Conservation (phyloP, 1,284 basidiomycete genomes). For the Chalciporus sp. region DNA sequence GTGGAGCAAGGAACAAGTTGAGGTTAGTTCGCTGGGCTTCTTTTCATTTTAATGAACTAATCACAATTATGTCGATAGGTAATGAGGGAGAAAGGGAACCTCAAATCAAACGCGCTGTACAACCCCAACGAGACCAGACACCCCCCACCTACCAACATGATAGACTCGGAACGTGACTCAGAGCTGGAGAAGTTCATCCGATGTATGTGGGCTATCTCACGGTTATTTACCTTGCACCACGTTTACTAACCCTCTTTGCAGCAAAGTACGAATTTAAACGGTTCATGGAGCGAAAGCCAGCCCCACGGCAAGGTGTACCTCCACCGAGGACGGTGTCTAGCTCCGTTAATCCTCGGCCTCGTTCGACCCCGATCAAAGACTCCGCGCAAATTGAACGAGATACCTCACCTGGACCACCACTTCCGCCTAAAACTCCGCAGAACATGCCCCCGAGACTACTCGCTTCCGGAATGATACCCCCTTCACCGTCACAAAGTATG, state of each 20-base stretch:
- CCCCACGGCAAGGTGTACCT: conserved; percentile 43
- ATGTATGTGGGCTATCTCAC: conserved; percentile 39
- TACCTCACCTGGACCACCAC: conserved; percentile 28
- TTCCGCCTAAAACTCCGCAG: conserved; percentile 32
- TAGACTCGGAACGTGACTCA: conserved; percentile 78
- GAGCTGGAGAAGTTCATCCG: conserved; percentile 86
- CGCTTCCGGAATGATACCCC: conserved; percentile 8
- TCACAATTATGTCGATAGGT: conserved; percentile 36
- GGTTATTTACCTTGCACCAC: neutral
- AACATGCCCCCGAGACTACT: conserved; percentile 25
- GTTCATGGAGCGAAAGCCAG: conserved; percentile 47
- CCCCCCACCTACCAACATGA: conserved; percentile 78
- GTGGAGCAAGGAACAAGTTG: conserved; percentile 86
- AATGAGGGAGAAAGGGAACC: conserved; percentile 78
- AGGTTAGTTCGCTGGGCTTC: conserved; percentile 47
- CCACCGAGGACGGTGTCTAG: conserved; percentile 46
- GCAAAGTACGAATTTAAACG: conserved; percentile 77
- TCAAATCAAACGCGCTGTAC: conserved; percentile 72
- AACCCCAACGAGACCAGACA: conserved; percentile 78
- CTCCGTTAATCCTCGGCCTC: conserved; percentile 4
- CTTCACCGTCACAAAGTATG: conserved; percentile 1
- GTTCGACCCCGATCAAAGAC: conserved; percentile 11
- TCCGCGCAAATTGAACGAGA: conserved; percentile 10
- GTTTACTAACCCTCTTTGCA: conserved; percentile 29
- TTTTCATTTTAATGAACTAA: conserved; percentile 13